phyloP scores from a whole-genome alignment of 352 stramenopile genomes.

The Blastocystis sp. region DNA sequence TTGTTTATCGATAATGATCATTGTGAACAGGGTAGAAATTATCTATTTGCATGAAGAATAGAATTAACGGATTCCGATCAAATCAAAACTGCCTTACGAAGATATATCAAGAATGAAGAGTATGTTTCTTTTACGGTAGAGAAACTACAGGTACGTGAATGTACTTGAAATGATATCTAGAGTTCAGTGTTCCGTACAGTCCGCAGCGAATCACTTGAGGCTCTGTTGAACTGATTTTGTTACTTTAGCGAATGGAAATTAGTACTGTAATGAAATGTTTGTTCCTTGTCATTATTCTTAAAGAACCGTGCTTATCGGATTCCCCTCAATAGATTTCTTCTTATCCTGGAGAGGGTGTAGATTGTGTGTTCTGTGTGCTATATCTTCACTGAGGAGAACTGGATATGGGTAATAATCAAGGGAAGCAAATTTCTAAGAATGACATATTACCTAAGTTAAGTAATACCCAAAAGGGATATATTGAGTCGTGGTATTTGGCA shows the following conservation, averaged over 20 bases:
- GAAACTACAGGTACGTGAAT: neutral
- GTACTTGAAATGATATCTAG: neutral
- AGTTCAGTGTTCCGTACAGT: conserved; percentile 49
- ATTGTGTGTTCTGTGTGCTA: neutral
- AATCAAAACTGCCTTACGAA: neutral
- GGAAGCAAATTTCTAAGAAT: conserved; percentile 38
- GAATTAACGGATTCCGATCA: neutral
- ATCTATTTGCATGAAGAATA: neutral
- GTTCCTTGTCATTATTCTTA: neutral
- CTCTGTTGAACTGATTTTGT: conserved; percentile 5
- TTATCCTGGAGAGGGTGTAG: neutral
- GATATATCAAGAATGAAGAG: conserved; percentile 36
- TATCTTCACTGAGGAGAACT: neutral
- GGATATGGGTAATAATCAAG: conserved; percentile 59
- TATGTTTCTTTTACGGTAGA: conserved; percentile 35
- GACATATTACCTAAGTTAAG: conserved; percentile 43
- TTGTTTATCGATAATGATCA: conserved; percentile 54
- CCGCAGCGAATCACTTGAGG: neutral
- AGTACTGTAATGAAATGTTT: neutral
- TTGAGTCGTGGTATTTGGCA: conserved; percentile 22
- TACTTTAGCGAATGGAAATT: neutral
- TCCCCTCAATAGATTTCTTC: neutral
- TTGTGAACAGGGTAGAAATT: neutral
- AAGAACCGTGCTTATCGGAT: neutral
- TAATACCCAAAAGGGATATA: conserved; percentile 13